Base-by-base conservation (phyloP, 768 basidiomycete species). In the Auricularia sp. region DNA sequence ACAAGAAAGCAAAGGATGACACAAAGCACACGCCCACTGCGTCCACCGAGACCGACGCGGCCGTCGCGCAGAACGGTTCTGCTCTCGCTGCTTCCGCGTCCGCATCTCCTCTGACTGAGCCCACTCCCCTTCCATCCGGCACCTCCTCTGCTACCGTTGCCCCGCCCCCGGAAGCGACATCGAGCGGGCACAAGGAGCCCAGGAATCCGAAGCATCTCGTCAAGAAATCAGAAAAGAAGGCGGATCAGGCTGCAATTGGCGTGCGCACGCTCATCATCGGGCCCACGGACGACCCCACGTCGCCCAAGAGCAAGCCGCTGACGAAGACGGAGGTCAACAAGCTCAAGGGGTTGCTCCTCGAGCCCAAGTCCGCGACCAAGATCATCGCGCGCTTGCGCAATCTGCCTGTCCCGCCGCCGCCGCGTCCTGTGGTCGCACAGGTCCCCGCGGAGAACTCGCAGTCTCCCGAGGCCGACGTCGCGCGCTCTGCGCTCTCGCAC, bases 241-340 rank as follows among this genome's bases (percentile, higher is more conserved):
- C 89, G 21, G 81, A 82, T 69, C 78, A 85, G 67, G 85, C 83
- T 21, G 91, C 91, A 2, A 66, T 82, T 63, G 73, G 84, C 54
- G 77, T 90, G 47, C 87, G 87, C 63, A 78, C 84, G 8, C 77
- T 92, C 68, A 92, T 92, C 67, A 73, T 89, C 67, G 91, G 90
- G 2, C 78, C 78, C 29, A 67, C 76, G 56, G 68, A 54, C 68
- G 64, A 65, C 29, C 67, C 69, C 3, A 64, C 74, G 3, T 69
- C 76, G 21, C 77, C 80, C 33, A 67, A 68, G 54, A 77, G 81
- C 64, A 75, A 77, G 62, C 68, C 76, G 3, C 67, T 77, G 11
- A 81, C 83, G 39, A 81, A 77, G 66, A 78, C 82, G 11, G 82
- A 85, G 66, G 66, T 91, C 29, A 80, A 76, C 68, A 86, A 85